Base-by-base conservation (phyloP, 768 basidiomycete genomes). In the Sarcodon sp. region DNA sequence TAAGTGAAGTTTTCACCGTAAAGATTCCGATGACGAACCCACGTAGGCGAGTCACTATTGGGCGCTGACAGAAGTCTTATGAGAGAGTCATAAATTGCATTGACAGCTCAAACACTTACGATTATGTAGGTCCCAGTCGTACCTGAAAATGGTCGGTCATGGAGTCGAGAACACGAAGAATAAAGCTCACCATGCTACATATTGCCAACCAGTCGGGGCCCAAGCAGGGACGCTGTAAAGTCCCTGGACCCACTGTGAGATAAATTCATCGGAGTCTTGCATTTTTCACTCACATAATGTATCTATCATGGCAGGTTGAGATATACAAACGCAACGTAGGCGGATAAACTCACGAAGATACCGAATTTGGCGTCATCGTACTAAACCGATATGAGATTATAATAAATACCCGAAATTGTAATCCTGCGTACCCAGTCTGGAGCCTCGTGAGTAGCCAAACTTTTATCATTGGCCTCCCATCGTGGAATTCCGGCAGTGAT, bases 291-390 rank as follows among this genome's bases (percentile, higher is more conserved):
- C 33, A 48, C 15, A 35, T 47, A 27, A 47, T 34, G 44, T 38
- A 41, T 50, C 44, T 16, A 47, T 51, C 47, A 46, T 27, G 21
- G 21, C 21, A 27, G 21, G 21, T 27, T 27, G 21, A 27, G 21
- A 27, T 27, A 27, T 27, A 27, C 4, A 27, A 27, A 46, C 32
- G 33, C 41, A 10, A 51, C 18, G 35, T 3, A 16, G 1, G 35
- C 3, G 8, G 15, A 45, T 33, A 6, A 33, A 53, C 72, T 56
- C 51, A 76, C 75, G 47, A 76, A 77, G 13, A 77, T 76, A 8
- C 76, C 77, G 53, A 66, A 77, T 57, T 77, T 79, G 10, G 70
- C 73, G 34, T 67, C 61, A 48, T 63, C 69, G 68, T 69, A 79
- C 74, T 75, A 15, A 47, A 36, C 4, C 21, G 35, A 12, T n/a